A percentile compares a stretch with the other conserved stretches of the same genome.
Evolutionary conservation across 2,329 filamentous ascomycete genomes (phyloP).

Genomic region (Ambrosiella beaveri): DNA sequence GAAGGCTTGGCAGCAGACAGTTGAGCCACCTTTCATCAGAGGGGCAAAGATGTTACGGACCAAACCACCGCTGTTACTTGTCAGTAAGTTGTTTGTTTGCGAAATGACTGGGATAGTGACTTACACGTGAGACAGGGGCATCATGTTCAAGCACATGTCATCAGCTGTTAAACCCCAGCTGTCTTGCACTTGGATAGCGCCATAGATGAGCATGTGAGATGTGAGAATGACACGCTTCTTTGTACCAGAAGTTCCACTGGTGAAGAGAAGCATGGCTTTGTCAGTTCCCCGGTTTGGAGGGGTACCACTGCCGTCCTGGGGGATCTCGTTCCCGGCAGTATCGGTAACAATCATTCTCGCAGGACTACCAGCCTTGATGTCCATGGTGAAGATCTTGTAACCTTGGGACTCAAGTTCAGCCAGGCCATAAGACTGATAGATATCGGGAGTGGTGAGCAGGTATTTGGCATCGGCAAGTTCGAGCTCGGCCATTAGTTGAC

Average conservation of each 20-base stretch:
- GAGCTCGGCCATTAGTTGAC: conserved; percentile 34
- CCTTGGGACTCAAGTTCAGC: conserved; percentile 8
- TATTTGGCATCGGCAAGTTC: conserved; percentile 28
- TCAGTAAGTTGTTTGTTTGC: neutral
- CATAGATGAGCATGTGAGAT: conserved; percentile 31
- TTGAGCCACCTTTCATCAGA: conserved; percentile 34
- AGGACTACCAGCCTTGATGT: conserved; percentile 18
- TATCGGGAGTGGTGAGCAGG: conserved; percentile 27
- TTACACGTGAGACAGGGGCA: conserved; percentile 40
- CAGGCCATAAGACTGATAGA: conserved; percentile 25
- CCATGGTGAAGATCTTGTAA: conserved; percentile 24
- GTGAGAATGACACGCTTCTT: conserved; percentile 40
- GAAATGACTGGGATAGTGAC: conserved; percentile 15
- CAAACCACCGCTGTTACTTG: conserved; percentile 27
- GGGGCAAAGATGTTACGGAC: conserved; percentile 38
- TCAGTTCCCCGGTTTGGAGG: conserved; percentile 28
- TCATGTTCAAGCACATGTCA: conserved; percentile 40
- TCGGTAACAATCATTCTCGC: conserved; percentile 18
- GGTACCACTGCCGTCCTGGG: conserved; percentile 8
- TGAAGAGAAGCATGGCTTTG: conserved; percentile 35
- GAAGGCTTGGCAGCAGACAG: conserved; percentile 36
- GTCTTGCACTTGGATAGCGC: conserved; percentile 34
- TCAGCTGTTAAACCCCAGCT: conserved; percentile 31
- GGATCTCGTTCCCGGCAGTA: conserved; percentile 8
- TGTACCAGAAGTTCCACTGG: conserved; percentile 39